Base-by-base conservation (phyloP, 257 asterid genomes). In the Forsythia viridissima region DNA sequence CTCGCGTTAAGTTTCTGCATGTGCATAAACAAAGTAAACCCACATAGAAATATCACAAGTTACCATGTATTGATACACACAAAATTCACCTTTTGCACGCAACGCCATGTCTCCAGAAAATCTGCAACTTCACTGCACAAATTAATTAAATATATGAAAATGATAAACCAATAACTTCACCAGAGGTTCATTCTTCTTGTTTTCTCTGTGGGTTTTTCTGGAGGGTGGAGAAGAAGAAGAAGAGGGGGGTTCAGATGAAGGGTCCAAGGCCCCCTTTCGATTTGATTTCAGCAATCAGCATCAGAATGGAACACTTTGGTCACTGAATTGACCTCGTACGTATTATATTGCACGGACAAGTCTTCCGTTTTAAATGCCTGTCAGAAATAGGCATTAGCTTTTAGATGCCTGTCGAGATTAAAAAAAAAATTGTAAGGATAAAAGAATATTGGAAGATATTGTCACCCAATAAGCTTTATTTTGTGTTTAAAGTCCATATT, bases 11-110 rank as follows among this genome's bases (percentile, higher is more conserved):
- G 16, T 36, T 21, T 40, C 20, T 15, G 21, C 82, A 68, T n/a
- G 75, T 38, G 68, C 6, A 42, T 15, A 65, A 10, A 36, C 44
- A 74, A 77, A 41, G 68, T 15, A 46, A 74, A 70, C 16, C 70
- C 71, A 41, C 69, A 78, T 40, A 21, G 52, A 71, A 69, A 75
- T 7, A 76, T 52, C 74, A 9, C 34, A 3, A 43, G 13, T 16
- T 55, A 44, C 61, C 69, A 74, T 8, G 15, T 51, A 57, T 46
- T 6, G 40, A 48, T 7, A 16, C 61, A 72, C 21, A 70, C 59
- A 74, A 74, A 75, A 74, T 82, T 81, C 81, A 86, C 92, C 92
- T 83, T 84, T 86, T 38, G 88, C 78, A 11, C 87, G 83, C 82
- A 72, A 76, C 80, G 92, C 89, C 92, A 86, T 74, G 51, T 68